Evolutionary conservation across 352 stramenopile species (phyloP).

Genomic region (Pythium vanterpoolii): DNA sequence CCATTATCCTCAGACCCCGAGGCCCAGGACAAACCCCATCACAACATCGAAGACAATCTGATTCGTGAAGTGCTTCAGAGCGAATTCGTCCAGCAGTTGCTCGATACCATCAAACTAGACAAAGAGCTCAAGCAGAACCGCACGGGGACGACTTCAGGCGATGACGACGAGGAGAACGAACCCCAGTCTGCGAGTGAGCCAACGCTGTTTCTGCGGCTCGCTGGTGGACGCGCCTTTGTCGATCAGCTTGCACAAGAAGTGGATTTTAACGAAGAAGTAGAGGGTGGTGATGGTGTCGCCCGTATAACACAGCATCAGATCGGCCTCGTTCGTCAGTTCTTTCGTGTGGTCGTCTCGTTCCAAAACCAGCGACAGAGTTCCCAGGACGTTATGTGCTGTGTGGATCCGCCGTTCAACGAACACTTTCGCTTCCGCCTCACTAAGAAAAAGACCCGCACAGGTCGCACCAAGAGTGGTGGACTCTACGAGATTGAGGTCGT

Average conservation of each 20-base stretch:
- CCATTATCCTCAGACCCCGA: background rate
- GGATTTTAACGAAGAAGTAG: slow-evolving; percentile 15
- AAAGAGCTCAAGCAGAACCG: slow-evolving; percentile 16
- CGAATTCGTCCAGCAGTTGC: slow-evolving; percentile 69
- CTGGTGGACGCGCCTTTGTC: slow-evolving; percentile 64
- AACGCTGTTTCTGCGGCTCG: slow-evolving; percentile 50
- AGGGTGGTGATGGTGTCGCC: slow-evolving; percentile 1
- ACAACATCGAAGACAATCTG: slow-evolving; percentile 30
- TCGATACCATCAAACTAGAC: slow-evolving; percentile 39
- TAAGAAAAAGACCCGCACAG: slow-evolving; percentile 26
- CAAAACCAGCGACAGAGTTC: slow-evolving; percentile 51
- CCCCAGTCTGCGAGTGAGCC: slow-evolving; percentile 5
- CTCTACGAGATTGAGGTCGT: slow-evolving; percentile 57
- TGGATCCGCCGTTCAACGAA: slow-evolving; percentile 72
- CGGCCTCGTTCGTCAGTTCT: slow-evolving; percentile 45
- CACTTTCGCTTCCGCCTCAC: slow-evolving; percentile 57
- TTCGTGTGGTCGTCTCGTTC: slow-evolving; percentile 51
- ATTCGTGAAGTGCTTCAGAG: slow-evolving; percentile 67
- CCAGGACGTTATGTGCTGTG: slow-evolving; percentile 37
- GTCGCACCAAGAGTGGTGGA: slow-evolving; percentile 22
- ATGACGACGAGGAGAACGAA: slow-evolving; percentile 2
- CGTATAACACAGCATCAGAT: slow-evolving; percentile 28
- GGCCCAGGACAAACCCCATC: background rate
- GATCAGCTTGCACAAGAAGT: slow-evolving; percentile 47
- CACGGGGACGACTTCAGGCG: background rate